Conservation (phyloP, 2,329 filamentous ascomycete genomes). For the Ustilaginoidea virens region DNA sequence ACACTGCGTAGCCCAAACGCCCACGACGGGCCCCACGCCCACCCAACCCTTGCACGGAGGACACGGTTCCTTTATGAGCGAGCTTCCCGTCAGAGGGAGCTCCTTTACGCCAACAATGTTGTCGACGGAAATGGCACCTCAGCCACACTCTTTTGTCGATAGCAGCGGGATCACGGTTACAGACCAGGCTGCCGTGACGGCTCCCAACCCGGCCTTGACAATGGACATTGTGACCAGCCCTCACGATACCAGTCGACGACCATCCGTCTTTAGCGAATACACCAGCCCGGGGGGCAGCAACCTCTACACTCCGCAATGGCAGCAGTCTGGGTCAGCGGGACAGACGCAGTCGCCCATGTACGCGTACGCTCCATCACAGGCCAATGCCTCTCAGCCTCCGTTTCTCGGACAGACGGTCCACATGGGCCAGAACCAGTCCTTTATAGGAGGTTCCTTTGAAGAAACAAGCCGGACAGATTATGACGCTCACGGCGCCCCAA, state of each 20-base stretch:
- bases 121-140: slow-evolving; percentile 23
- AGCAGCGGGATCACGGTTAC: slow-evolving; percentile 18
- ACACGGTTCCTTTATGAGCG: slow-evolving; percentile 21
- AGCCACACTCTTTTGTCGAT: slow-evolving; percentile 26
- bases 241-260: slow-evolving; percentile 29
- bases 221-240: slow-evolving; percentile 30
- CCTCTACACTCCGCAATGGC: slow-evolving; percentile 30
- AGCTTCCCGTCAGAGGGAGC: slow-evolving; percentile 27
- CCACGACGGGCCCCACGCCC: slow-evolving; percentile 21
- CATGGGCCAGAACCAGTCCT: slow-evolving; percentile 17
- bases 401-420: slow-evolving; percentile 17
- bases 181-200: slow-evolving; percentile 18
- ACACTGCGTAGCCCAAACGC: slow-evolving; percentile 19
- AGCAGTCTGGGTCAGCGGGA: slow-evolving; percentile 22
- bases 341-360: slow-evolving; percentile 28
- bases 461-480: slow-evolving; percentile 17
- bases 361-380: slow-evolving; percentile 25
- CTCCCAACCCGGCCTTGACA: slow-evolving; percentile 18
- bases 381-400: slow-evolving; percentile 13
- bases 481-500: slow-evolving; percentile 13
- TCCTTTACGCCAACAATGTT: slow-evolving; percentile 27
- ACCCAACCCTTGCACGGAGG: slow-evolving; percentile 15
- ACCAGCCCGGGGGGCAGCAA: slow-evolving; percentile 19
- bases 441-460: slow-evolving; percentile 20
- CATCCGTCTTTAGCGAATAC: slow-evolving; percentile 33